phyloP scores from a whole-genome alignment of 2,329 filamentous ascomycete genomes.

The Periglandula ipomoeae region DNA sequence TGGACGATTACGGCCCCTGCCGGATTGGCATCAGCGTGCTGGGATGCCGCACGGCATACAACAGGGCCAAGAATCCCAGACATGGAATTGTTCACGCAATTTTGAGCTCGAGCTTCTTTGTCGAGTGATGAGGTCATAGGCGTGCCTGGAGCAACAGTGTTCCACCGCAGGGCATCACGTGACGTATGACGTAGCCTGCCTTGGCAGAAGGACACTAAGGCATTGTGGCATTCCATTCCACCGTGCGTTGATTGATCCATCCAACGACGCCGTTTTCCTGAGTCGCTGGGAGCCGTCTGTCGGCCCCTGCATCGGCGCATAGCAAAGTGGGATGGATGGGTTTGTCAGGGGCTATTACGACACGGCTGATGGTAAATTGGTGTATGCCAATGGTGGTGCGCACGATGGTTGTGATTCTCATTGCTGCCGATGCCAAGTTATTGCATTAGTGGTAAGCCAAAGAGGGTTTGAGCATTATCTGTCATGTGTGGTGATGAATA shows the following conservation, averaged over 20 bases:
- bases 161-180: background rate
- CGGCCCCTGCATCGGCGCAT: conserved; percentile 2
- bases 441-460: no score
- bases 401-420: no score
- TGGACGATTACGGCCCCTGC: background rate
- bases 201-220: background rate
- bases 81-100: background rate
- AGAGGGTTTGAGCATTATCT: no score
- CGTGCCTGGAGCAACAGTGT: background rate
- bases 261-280: background rate
- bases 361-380: no score
- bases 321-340: background rate
- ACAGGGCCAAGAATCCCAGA: background rate
- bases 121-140: conserved; percentile 3
- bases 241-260: no score
- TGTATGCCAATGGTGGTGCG: no score
- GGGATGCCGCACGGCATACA: background rate
- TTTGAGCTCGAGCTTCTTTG: background rate
- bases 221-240: background rate
- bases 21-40: background rate
- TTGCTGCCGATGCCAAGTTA: no score
- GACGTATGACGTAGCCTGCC: background rate
- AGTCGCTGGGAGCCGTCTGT: background rate
- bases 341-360: no score
- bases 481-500: no score